phyloP scores from a whole-genome alignment of 2,329 filamentous ascomycete species.

The Cladosporium sp. region DNA sequence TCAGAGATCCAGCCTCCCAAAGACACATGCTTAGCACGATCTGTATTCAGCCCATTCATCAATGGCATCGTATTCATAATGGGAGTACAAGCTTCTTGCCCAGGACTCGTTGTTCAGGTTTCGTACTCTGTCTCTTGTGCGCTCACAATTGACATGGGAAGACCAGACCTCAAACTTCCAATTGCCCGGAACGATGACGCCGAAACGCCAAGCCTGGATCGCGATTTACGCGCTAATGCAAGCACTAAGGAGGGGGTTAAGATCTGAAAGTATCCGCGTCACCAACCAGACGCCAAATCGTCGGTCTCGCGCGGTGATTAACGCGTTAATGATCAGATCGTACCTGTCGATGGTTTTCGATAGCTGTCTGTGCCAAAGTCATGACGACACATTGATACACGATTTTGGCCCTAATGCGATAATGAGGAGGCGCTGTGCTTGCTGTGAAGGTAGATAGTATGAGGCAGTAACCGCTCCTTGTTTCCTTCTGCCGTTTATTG shows the following conservation, averaged over 20 bases:
- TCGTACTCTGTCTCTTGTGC: background rate
- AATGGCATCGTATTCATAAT: too few relatives aligned
- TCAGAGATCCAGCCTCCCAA: background rate
- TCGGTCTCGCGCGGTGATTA: background rate
- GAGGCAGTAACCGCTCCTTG: background rate
- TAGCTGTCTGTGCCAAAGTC: conserved; percentile 9
- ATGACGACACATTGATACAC: conserved; percentile 4
- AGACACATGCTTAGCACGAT: background rate
- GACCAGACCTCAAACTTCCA: background rate
- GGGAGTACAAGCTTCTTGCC: background rate
- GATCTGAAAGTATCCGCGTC: conserved; percentile 13
- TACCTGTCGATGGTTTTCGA: conserved; percentile 3
- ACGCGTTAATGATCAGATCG: background rate
- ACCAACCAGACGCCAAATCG: background rate
- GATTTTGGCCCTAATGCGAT: background rate
- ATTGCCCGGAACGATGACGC: background rate
- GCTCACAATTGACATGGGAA: background rate
- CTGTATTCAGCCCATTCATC: background rate
- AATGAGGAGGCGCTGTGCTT: background rate
- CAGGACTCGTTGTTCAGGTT: background rate
- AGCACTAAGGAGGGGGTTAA: conserved; percentile 7
- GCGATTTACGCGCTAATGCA: conserved; percentile 13
- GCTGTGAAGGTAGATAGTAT: background rate
- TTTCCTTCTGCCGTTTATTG: background rate
- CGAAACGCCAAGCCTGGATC: background rate